These are phyloP conservation scores for Puccinia polysora DNA, from an alignment of 1,284 basidiomycete genomes.

Conservation along the genomic window DNA sequence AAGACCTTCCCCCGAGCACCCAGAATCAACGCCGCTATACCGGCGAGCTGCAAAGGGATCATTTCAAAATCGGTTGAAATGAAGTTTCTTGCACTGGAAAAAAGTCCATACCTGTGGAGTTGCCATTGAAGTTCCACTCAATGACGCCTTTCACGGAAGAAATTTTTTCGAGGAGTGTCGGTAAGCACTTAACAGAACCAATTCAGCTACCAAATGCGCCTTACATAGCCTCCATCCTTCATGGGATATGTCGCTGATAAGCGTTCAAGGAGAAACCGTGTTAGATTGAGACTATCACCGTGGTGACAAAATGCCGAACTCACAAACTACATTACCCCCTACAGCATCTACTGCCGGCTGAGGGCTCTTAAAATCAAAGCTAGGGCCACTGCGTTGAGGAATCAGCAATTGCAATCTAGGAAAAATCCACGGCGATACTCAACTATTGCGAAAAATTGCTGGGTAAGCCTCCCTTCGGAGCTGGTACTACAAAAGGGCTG, in stretches of 20 bases:
- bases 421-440: neutral
- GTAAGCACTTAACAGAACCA: too few relatives aligned
- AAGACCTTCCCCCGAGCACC: slow-evolving; percentile 9
- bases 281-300: neutral
- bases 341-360: slow-evolving; percentile 38
- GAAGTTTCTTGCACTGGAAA: neutral
- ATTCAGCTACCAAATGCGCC: neutral
- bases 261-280: neutral
- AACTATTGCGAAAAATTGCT: slow-evolving; percentile 39
- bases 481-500: slow-evolving; percentile 12
- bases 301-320: neutral
- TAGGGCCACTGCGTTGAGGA: slow-evolving; percentile 37
- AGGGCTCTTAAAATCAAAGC: slow-evolving; percentile 28
- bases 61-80: neutral
- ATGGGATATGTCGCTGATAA: slow-evolving; percentile 29
- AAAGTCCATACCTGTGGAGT: slow-evolving; percentile 27
- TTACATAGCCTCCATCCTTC: slow-evolving; percentile 28
- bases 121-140: slow-evolving; percentile 39
- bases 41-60: slow-evolving; percentile 16
- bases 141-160: neutral
- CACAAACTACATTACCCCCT: slow-evolving; percentile 37
- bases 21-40: slow-evolving; percentile 39
- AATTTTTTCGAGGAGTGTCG: too few relatives aligned
- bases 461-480: slow-evolving; percentile 35
- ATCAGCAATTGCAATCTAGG: neutral